Evolutionary conservation across 129 eudicot species (phyloP).

Genomic region (Centrapalus pauciflorus): DNA sequence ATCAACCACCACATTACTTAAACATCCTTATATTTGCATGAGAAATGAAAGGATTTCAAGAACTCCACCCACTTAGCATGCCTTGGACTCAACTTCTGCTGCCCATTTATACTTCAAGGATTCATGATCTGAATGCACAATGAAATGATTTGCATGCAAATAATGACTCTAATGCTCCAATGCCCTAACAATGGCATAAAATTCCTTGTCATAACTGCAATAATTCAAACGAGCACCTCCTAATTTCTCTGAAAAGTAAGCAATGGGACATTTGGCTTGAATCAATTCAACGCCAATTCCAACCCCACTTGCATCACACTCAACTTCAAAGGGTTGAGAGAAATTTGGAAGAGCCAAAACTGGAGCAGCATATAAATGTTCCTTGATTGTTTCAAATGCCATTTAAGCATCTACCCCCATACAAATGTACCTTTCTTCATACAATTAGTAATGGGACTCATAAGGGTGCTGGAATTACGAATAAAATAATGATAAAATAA

Average conservation of each 20-base stretch:
- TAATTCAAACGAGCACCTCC: background rate
- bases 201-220: background rate
- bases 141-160: background rate
- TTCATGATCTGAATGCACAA: slow-evolving; percentile 2
- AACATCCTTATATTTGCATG: background rate
- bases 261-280: too few relatives aligned
- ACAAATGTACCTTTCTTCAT: too few relatives aligned
- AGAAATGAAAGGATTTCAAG: background rate
- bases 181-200: background rate
- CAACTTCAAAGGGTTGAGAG: too few relatives aligned
- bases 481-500: too few relatives aligned
- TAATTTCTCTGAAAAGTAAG: too few relatives aligned
- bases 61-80: background rate
- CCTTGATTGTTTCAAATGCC: background rate
- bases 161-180: background rate
- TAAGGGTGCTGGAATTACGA: too few relatives aligned
- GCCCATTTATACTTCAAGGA: background rate
- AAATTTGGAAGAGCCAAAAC: slow-evolving; percentile 1
- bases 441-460: too few relatives aligned
- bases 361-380: background rate
- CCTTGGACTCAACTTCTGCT: background rate
- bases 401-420: background rate
- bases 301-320: too few relatives aligned
- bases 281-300: too few relatives aligned
- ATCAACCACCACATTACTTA: too few relatives aligned